Base-by-base conservation (phyloP, 225 moss, liverwort and hornwort genomes). In the Pseudisothecium myosuroides region DNA sequence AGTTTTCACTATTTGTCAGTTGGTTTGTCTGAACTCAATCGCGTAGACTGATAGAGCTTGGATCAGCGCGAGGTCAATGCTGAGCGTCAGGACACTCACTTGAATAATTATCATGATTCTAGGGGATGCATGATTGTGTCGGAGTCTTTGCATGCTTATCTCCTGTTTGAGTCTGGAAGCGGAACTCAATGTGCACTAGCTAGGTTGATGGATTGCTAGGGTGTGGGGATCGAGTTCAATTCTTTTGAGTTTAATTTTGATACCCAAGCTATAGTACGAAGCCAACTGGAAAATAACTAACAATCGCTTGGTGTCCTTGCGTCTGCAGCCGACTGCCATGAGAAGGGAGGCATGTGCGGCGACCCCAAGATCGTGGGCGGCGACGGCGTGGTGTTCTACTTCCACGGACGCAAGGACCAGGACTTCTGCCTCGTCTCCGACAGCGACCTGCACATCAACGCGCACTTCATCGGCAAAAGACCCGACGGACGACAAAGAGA, bases 351-450 rank as follows among this genome's bases (percentile, higher is more conserved):
- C 55, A 43, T 94, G 34, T 95, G 94, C 88, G 92, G 94, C 83
- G 92, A 95, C 64, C 92, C 90, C 9, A 89, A 91, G 67, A 85
- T 95, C 31, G 87, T 95, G 6, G 93, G 94, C 81, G 93, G 93
- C 27, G 93, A 94, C 60, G 94, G 93, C 8, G 87, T 94, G 64
- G 36, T 80, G 60, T 80, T 60, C 80, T 80, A 80, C 80, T 80
- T 80, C 59, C 80, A 80, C 28, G 80, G 80, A 8, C 60, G 6
- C 80, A 60, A 80, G 80, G 80, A 80, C 60, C 58, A 58, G 28
- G 59, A 60, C 59, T 59, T 80, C 59, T 59, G 41, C 80, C 80
- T 80, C 39, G 80, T 80, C 41, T 80, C 80, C 80, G 60, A 80
- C n/a, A n/a, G 23, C 28, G 60, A 80, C 80, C 41, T 80, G 59